A percentile compares a stretch with the other conserved stretches of the same genome.
Evolutionary conservation across 2,329 filamentous ascomycete genomes (phyloP).

Genomic region (Nakataea oryzae): DNA sequence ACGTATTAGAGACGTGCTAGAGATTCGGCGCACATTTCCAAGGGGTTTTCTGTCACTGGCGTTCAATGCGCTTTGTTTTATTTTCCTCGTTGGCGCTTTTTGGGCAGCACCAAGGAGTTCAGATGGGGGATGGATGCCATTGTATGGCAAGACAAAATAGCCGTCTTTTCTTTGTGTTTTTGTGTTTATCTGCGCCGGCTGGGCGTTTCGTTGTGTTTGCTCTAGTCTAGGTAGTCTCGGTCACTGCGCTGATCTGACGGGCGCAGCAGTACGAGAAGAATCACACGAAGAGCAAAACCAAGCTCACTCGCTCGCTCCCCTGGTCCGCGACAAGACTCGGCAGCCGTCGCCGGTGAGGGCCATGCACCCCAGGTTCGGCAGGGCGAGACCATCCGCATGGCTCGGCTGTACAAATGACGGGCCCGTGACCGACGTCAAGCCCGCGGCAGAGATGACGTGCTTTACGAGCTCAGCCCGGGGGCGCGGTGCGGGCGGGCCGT

Average conservation of each 20-base stretch:
- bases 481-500: slow-evolving; percentile 25
- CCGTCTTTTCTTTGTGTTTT: background rate
- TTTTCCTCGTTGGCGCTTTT: background rate
- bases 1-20: background rate
- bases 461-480: slow-evolving; percentile 30
- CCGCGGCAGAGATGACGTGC: slow-evolving; percentile 34
- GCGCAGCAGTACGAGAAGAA: too few relatives aligned
- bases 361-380: background rate
- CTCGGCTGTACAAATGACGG: slow-evolving; percentile 16
- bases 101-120: background rate
- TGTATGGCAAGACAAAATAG: background rate
- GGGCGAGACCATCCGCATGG: background rate
- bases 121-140: background rate
- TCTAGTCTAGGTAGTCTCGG: too few relatives aligned
- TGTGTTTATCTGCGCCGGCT: background rate
- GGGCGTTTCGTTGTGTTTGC: background rate
- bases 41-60: background rate
- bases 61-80: background rate
- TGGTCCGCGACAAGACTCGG: too few relatives aligned
- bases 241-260: background rate
- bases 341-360: too few relatives aligned
- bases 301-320: too few relatives aligned
- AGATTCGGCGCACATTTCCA: too few relatives aligned
- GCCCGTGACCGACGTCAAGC: slow-evolving; percentile 35
- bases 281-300: too few relatives aligned